phyloP scores from a whole-genome alignment of 768 basidiomycete genomes.

The Pulveroboletus sp. region DNA sequence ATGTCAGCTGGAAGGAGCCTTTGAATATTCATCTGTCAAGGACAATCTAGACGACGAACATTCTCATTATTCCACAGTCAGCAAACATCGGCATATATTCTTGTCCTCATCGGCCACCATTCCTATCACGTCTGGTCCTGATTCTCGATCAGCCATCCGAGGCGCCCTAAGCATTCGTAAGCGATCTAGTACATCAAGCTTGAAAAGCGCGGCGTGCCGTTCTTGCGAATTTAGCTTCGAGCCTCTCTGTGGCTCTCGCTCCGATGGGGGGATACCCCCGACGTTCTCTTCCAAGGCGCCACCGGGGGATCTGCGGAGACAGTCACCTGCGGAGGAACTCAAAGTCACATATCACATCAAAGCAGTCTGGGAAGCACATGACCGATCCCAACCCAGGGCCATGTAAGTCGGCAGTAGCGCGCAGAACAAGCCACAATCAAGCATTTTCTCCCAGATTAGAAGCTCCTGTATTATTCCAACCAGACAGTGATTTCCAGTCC shows the following conservation, averaged over 20 bases:
- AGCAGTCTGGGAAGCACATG: constrained; percentile 54
- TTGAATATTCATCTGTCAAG: constrained; percentile 39
- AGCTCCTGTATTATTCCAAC: constrained; percentile 58
- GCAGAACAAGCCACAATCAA: not conserved
- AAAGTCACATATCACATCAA: constrained; percentile 52
- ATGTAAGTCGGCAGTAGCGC: constrained; percentile 39
- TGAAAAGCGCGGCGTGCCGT: constrained; percentile 29
- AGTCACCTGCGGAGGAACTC: constrained; percentile 31
- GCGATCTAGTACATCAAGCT: constrained; percentile 40
- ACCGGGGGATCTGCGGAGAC: constrained; percentile 21
- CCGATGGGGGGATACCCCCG: constrained; percentile 58
- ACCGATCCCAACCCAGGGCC: constrained; percentile 39
- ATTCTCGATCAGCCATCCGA: constrained; percentile 22
- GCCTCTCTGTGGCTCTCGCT: constrained; percentile 44
- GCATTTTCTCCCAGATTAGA: constrained; percentile 44
- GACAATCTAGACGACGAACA: constrained; percentile 16
- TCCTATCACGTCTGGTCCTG: constrained; percentile 31
- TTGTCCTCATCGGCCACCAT: constrained; percentile 43
- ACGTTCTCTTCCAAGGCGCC: constrained; percentile 45
- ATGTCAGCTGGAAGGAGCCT: constrained; percentile 57
- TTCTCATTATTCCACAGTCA: constrained; percentile 20
- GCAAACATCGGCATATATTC: constrained; percentile 42
- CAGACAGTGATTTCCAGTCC: constrained; percentile 56
- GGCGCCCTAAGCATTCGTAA: constrained; percentile 40
- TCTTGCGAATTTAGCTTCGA: constrained; percentile 50